These are phyloP conservation scores for Juncus inflexus DNA, from an alignment of 176 grass and related monocot species.

Conservation along the genomic window DNA sequence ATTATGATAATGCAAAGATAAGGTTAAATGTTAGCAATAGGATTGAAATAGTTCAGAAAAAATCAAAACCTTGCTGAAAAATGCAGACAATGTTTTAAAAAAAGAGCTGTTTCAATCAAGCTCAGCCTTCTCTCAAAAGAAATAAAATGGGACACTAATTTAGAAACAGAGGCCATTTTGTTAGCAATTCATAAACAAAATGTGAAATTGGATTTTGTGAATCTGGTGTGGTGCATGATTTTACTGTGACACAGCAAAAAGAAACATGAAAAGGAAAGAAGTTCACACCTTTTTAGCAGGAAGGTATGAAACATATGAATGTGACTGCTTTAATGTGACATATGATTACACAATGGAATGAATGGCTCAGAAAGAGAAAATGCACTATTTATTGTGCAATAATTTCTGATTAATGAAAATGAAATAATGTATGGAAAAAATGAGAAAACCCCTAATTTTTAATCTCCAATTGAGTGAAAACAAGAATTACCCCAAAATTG, in stretches of 20 bases:
- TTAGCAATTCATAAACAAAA: constrained; percentile 9
- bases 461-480: constrained; percentile 3
- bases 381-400: too few relatives aligned
- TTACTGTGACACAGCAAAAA: constrained; percentile 21
- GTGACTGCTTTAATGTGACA: neutral
- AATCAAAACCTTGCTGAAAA: too few relatives aligned
- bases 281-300: constrained; percentile 23
- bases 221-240: neutral
- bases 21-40: neutral
- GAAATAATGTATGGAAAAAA: neutral
- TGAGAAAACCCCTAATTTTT: neutral
- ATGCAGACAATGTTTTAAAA: too few relatives aligned
- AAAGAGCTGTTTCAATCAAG: too few relatives aligned
- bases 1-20: neutral
- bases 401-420: neutral
- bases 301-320: constrained; percentile 12
- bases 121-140: too few relatives aligned
- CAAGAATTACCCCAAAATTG: neutral
- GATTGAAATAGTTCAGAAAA: too few relatives aligned
- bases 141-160: neutral
- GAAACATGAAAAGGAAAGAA: neutral
- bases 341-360: neutral
- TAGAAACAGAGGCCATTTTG: neutral
- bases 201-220: constrained; percentile 3
- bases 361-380: too few relatives aligned